Evolutionary conservation across 441 rosid genomes (phyloP).

Genomic region (Pelargonium cotyledonis): DNA sequence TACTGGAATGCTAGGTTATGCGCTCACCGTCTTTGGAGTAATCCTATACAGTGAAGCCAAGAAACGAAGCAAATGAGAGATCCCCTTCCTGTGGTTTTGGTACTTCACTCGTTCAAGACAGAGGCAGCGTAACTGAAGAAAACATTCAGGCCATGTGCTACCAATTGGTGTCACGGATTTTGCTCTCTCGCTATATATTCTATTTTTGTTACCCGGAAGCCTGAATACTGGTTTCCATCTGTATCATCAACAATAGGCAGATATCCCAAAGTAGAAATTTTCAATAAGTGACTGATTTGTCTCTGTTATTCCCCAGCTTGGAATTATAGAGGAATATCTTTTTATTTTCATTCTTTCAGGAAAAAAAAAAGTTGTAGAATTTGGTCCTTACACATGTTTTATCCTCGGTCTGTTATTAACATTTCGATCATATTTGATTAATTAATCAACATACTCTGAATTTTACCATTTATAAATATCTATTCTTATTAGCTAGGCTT

Average conservation of each 20-base stretch:
- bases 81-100: neutral
- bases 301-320: slow-evolving; percentile 22
- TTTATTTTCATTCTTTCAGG: slow-evolving; percentile 6
- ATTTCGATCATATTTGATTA: neutral
- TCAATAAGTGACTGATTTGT: slow-evolving; percentile 31
- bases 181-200: too few species aligned
- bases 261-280: slow-evolving; percentile 21
- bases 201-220: too few species aligned
- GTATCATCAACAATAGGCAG: neutral
- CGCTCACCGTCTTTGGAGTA: slow-evolving; percentile 56
- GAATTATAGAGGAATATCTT: neutral
- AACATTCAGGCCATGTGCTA: slow-evolving; percentile 12
- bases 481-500: too few species aligned
- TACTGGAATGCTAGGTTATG: slow-evolving; percentile 62
- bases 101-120: slow-evolving; percentile 1
- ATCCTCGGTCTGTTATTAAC: neutral
- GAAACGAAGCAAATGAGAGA: slow-evolving; percentile 48
- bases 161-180: slow-evolving; percentile 14
- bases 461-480: neutral
- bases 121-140: slow-evolving; percentile 16
- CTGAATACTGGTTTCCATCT: too few species aligned
- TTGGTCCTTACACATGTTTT: neutral
- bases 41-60: slow-evolving; percentile 67
- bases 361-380: neutral
- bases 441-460: slow-evolving; percentile 1